A percentile compares a stretch with the other conserved stretches of the same genome.
These are phyloP conservation scores for Phytophthora lateralis DNA, from an alignment of 352 stramenopile genomes.

Conservation along the genomic window DNA sequence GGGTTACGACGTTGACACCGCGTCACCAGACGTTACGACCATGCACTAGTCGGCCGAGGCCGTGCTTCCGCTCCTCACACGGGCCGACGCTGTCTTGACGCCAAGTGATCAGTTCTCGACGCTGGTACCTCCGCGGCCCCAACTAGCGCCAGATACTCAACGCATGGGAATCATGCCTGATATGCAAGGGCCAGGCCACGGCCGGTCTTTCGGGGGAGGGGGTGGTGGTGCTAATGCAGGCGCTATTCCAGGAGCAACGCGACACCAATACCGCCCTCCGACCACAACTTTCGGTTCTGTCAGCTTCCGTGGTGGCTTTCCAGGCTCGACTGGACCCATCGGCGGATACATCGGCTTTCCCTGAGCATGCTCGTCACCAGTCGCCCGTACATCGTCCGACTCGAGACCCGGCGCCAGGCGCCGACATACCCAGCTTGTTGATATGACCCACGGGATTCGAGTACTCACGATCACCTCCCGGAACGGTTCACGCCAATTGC, in stretches of 20 bases:
- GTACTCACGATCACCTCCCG: too few relatives aligned
- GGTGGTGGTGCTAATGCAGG: not conserved
- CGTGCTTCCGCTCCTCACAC: slow-evolving; percentile 6
- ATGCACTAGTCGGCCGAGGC: not conserved
- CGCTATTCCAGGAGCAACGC: not conserved
- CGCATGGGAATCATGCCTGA: too few relatives aligned
- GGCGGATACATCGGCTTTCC: too few relatives aligned
- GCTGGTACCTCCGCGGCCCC: not conserved
- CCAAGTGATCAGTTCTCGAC: not conserved
- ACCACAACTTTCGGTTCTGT: not conserved
- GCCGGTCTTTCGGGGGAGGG: not conserved
- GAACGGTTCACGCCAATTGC: too few relatives aligned
- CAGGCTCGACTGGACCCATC: not conserved
- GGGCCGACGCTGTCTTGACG: slow-evolving; percentile 1
- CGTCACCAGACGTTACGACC: not conserved
- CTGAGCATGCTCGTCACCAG: too few relatives aligned
- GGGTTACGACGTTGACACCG: not conserved
- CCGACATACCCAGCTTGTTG: not conserved
- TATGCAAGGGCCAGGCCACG: not conserved
- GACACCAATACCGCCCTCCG: not conserved
- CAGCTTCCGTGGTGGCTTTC: not conserved
- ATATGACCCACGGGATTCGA: too few relatives aligned
- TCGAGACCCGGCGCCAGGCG: not conserved
- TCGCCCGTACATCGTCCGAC: too few relatives aligned
- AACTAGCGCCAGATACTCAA: not conserved